phyloP scores from a whole-genome alignment of 2,329 filamentous ascomycete genomes.

The Penicillium sp. region DNA sequence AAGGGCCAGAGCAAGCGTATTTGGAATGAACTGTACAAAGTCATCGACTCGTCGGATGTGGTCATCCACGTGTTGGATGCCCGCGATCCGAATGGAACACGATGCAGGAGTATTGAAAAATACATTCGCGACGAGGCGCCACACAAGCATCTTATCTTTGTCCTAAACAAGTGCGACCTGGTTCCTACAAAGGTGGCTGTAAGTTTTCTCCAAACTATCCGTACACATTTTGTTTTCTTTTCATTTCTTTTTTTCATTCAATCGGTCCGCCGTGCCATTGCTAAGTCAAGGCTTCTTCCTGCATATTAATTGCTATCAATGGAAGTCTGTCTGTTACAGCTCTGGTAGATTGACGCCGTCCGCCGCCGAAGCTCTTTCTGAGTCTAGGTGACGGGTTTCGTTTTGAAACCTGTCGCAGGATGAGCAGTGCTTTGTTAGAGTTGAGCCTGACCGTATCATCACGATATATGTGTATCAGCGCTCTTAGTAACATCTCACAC shows the following conservation, averaged over 20 bases:
- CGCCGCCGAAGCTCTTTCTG: conserved; percentile 63
- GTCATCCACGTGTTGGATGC: conserved; percentile 93
- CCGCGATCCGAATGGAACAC: conserved; percentile 81
- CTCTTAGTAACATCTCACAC: conserved; percentile 99
- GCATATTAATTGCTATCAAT: conserved; percentile 57
- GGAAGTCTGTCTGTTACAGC: conserved; percentile 96
- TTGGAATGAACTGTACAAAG: conserved; percentile 95
- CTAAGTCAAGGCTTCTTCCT: conserved; percentile 86
- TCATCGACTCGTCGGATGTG: conserved; percentile 93
- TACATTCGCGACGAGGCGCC: conserved; percentile 90
- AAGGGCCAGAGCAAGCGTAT: conserved; percentile 95
- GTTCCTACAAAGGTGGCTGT: conserved; percentile 91
- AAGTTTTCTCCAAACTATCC: conserved; percentile 53
- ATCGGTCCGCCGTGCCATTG: conserved; percentile 44
- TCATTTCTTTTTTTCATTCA: conserved; percentile 22
- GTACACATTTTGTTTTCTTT: background rate
- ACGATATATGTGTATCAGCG: conserved; percentile 59
- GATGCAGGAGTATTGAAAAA: conserved; percentile 86
- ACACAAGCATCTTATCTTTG: conserved; percentile 90
- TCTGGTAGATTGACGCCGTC: conserved; percentile 90
- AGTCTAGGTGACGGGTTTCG: conserved; percentile 68
- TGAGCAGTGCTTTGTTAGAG: conserved; percentile 86
- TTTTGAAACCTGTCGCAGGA: conserved; percentile 81
- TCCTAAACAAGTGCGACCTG: conserved; percentile 88
- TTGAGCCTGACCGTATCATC: conserved; percentile 76